These are phyloP conservation scores for Paecilomyces sp. DNA, from an alignment of 2,329 filamentous ascomycete genomes.

Conservation along the genomic window DNA sequence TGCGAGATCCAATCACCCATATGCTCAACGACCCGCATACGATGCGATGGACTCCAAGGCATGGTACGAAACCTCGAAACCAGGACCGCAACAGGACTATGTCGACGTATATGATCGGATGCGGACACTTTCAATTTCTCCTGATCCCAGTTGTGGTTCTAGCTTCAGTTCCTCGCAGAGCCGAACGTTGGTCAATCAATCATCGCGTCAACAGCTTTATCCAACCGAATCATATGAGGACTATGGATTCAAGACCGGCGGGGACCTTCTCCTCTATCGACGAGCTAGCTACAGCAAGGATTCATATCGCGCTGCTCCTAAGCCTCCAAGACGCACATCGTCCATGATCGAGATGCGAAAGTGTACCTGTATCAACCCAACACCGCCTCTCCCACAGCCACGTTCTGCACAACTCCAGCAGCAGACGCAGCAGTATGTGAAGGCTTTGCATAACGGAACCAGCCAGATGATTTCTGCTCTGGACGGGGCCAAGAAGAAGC, in stretches of 20 bases:
- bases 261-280: neutral
- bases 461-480: constrained; percentile 20
- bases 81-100: neutral
- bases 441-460: constrained; percentile 17
- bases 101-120: neutral
- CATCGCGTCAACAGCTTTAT: neutral
- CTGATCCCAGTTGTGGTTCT: neutral
- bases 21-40: neutral
- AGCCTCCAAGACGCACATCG: neutral
- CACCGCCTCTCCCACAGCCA: neutral
- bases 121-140: neutral
- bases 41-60: neutral
- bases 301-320: neutral
- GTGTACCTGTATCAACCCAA: neutral
- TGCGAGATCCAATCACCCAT: neutral
- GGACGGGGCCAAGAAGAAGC: constrained; percentile 26
- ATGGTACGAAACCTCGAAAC: neutral
- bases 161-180: neutral
- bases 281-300: neutral
- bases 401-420: neutral
- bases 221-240: neutral
- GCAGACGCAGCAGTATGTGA: constrained; percentile 14
- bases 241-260: neutral
- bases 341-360: neutral
- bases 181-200: neutral